Conservation (phyloP, 768 basidiomycete genomes). For the Russula sp. region DNA sequence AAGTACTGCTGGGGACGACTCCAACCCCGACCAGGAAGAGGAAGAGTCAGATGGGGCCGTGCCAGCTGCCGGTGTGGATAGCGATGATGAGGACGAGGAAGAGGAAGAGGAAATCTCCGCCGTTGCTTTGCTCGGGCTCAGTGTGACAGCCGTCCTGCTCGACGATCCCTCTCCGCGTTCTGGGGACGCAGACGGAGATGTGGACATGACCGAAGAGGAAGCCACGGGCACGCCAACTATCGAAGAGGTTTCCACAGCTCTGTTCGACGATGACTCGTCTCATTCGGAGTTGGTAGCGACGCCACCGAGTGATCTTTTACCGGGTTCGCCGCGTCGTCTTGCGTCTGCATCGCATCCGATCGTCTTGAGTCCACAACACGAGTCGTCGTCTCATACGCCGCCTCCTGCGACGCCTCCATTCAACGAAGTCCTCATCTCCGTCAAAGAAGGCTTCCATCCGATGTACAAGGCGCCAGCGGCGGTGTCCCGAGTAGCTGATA, state of each 20-base stretch:
- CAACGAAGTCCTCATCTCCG: slow-evolving; percentile 6
- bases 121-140: slow-evolving; percentile 7
- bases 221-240: not conserved
- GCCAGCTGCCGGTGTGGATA: slow-evolving; percentile 26
- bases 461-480: not conserved
- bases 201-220: slow-evolving; percentile 14
- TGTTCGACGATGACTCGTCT: slow-evolving; percentile 9
- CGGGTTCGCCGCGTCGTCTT: not conserved
- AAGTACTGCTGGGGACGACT: slow-evolving; percentile 22
- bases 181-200: slow-evolving; percentile 16
- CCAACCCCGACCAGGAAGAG: slow-evolving; percentile 17
- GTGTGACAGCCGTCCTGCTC: not conserved
- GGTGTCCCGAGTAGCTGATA: not conserved
- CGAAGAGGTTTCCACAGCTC: slow-evolving; percentile 2
- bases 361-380: slow-evolving; percentile 2
- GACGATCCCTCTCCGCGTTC: not conserved
- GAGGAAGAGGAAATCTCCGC: slow-evolving; percentile 25
- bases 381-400: not conserved
- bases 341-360: slow-evolving; percentile 4
- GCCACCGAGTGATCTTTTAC: slow-evolving; percentile 16
- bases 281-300: slow-evolving; percentile 15
- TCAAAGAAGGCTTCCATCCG: slow-evolving; percentile 7
- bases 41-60: slow-evolving; percentile 28
- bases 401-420: slow-evolving; percentile 5
- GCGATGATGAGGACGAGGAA: slow-evolving; percentile 37